Evolutionary conservation across 805 yeast species (phyloP).

Genomic region (Metschnikowia kunwiensis): DNA sequence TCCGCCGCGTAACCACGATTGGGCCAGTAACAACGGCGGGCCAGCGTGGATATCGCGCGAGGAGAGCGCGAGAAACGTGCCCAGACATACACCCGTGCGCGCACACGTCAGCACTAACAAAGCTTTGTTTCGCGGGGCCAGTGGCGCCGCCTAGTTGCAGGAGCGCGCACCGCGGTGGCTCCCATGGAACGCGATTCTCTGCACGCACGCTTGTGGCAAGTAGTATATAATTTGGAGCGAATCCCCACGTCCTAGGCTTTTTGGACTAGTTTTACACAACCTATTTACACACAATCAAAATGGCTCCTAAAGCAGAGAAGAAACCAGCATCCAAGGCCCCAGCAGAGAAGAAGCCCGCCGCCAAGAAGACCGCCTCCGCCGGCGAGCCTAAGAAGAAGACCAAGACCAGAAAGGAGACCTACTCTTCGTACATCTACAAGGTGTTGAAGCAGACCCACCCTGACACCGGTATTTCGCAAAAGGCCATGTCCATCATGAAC

Average conservation of each 20-base stretch:
- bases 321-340: slow-evolving; percentile 40
- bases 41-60: slow-evolving; percentile 13
- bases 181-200: slow-evolving; percentile 17
- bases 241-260: slow-evolving; percentile 11
- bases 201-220: slow-evolving; percentile 20
- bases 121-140: slow-evolving; percentile 10
- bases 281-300: slow-evolving; percentile 18
- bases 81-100: slow-evolving; percentile 15
- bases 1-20: no score
- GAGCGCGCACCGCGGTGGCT: slow-evolving; percentile 10
- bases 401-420: slow-evolving; percentile 38
- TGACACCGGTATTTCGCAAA: slow-evolving; percentile 39
- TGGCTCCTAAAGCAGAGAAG: slow-evolving; percentile 41
- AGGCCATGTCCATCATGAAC: slow-evolving; percentile 41
- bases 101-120: slow-evolving; percentile 10
- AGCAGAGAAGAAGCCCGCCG: slow-evolving; percentile 41
- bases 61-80: slow-evolving; percentile 10
- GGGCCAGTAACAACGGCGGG: no score
- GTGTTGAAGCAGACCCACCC: slow-evolving; percentile 40
- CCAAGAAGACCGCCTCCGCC: slow-evolving; percentile 33
- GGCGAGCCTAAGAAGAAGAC: slow-evolving; percentile 33
- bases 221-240: slow-evolving; percentile 20
- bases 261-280: slow-evolving; percentile 14
- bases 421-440: slow-evolving; percentile 39
- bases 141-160: slow-evolving; percentile 13